Evolutionary conservation across 352 stramenopile species (phyloP), one percentile per base, ranked within the genome.

Genomic region (Sclerospora graminicola): DNA sequence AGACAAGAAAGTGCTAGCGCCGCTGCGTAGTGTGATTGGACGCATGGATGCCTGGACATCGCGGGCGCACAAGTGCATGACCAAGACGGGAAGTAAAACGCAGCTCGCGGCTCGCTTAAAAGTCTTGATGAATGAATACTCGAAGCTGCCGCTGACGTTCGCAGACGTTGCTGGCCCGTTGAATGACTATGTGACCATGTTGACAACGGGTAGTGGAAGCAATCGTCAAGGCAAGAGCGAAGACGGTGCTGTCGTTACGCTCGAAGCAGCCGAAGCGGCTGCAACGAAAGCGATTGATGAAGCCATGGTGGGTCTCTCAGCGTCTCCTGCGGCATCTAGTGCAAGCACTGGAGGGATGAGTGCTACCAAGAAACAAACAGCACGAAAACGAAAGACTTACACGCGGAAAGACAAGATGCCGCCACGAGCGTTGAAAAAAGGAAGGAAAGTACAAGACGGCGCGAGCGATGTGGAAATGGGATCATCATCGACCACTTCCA

Each of bases 41-140:
- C 68, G 82, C 2, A 67, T 86, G 11, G 82, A 94, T 39, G 61
- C 72, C 23, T 94, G 82, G 82, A 74, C 89, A n/a, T 71, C 69
- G 10, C 79, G 78, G 14, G 62, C 76, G 0, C 76, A 92, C 48
- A 91, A 92, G 57, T 81, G 56, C 16, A 58, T 94, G 42, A 60
- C 60, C 0, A 94, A 89, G 51, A 48, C 65, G 28, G 42, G 57
- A 4, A 84, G 44, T 39, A 78, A 74, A 42, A 48, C 68, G 13
- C 80, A 89, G 32, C 77, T 76, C 8, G 28, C 81, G 14, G 50
- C 70, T 2, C 65, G 75, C 2, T 45, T 91, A 32, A 88, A 89
- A 38, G 41, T 67, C 19, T 51, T 92, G 10, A 56, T 92, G 56
- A 94, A 92, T 48, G 82, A 94, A 44, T 94, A 94, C 58, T 84